A percentile compares a stretch with the other conserved stretches of the same genome.
Evolutionary conservation across 768 basidiomycete genomes (phyloP).

Genomic region (Kondoa malvinella): DNA sequence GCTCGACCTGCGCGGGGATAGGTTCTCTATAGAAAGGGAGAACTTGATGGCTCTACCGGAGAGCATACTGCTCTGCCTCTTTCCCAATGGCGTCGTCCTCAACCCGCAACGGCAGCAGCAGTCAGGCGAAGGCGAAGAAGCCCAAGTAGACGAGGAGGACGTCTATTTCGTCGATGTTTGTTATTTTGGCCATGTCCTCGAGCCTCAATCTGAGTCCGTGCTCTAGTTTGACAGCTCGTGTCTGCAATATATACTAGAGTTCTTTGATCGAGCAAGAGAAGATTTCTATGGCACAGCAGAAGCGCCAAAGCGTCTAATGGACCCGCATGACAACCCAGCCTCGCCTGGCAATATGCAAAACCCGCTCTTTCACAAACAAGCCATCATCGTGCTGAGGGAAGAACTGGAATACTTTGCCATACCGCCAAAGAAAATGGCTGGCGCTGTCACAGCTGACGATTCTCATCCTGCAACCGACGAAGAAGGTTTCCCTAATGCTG

Average conservation of each 20-base stretch:
- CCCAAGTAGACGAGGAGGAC: constrained; percentile 70
- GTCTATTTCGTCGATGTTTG: constrained; percentile 91
- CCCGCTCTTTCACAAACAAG: constrained; percentile 84
- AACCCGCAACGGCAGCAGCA: constrained; percentile 45
- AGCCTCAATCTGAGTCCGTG: background rate
- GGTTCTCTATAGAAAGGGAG: constrained; percentile 90
- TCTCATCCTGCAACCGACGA: constrained; percentile 43
- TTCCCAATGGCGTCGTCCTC: constrained; percentile 89
- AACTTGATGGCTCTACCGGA: constrained; percentile 97
- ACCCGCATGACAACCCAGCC: constrained; percentile 13
- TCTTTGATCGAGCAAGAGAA: constrained; percentile 76
- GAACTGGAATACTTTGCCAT: constrained; percentile 98
- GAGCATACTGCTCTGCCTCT: constrained; percentile 84
- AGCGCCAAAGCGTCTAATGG: constrained; percentile 6
- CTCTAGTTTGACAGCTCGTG: constrained; percentile 88
- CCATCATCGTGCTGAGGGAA: constrained; percentile 93
- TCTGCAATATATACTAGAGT: constrained; percentile 78
- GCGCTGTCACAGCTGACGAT: constrained; percentile 15
- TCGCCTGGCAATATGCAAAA: constrained; percentile 65
- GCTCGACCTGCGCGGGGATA: constrained; percentile 74
- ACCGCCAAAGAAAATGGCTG: constrained; percentile 42
- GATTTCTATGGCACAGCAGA: constrained; percentile 65
- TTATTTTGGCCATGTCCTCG: constrained; percentile 23
- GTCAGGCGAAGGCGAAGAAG: constrained; percentile 44
- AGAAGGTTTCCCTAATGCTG: constrained; percentile 60